These are phyloP conservation scores for Carpinus viminea DNA, from an alignment of 306 rosid genomes.

Conservation along the genomic window DNA sequence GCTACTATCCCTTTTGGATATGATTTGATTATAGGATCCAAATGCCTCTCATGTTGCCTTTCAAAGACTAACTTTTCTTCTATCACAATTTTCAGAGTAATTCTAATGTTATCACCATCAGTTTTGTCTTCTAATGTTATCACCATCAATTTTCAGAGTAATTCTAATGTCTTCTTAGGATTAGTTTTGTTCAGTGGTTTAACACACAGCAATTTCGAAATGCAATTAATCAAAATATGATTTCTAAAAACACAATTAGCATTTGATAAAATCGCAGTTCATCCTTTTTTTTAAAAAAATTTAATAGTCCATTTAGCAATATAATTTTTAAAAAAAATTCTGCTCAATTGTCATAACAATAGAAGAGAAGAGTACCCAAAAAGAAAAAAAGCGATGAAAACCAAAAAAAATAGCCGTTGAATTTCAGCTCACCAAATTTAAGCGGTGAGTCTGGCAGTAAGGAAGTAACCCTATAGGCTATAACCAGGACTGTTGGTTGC, in stretches of 20 bases:
- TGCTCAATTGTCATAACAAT: background rate
- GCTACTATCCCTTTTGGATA: background rate
- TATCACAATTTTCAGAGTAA: background rate
- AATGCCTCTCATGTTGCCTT: background rate
- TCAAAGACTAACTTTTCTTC: background rate
- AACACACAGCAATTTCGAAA: no score
- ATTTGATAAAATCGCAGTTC: no score
- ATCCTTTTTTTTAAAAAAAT: no score
- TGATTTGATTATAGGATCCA: background rate
- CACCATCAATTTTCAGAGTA: background rate
- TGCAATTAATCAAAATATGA: no score
- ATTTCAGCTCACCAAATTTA: background rate
- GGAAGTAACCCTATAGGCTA: background rate
- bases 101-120: no score
- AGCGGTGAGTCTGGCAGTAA: background rate
- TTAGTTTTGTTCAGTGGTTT: no score
- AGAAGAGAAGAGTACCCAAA: background rate
- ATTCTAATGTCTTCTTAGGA: no score
- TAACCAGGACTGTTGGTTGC: background rate
- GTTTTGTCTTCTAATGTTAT: no score
- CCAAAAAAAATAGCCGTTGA: background rate
- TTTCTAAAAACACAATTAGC: no score
- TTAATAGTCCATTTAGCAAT: no score
- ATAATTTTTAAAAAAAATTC: no score
- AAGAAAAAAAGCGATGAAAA: no score